Evolutionary conservation across 1,284 basidiomycete genomes (phyloP).

Genomic region (Apiotrichum laibachii): DNA sequence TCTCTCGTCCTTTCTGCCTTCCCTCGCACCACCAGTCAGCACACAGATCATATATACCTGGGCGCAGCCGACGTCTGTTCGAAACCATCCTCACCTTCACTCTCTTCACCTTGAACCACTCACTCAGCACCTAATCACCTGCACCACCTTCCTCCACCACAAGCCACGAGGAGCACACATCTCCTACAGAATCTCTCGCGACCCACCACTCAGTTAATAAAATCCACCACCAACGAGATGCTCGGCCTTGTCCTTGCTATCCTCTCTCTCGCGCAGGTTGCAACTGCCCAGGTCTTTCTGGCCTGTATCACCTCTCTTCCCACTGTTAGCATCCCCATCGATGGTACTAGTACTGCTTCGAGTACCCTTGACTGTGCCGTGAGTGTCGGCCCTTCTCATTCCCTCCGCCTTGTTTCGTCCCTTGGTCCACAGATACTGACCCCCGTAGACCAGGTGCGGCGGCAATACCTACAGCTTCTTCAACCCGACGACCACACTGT

Average conservation of each 20-base stretch:
- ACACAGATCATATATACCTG: too few relatives aligned
- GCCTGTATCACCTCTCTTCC: neutral
- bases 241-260: neutral
- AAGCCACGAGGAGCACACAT: too few relatives aligned
- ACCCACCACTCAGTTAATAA: too few relatives aligned
- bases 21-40: too few relatives aligned
- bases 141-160: too few relatives aligned
- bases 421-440: neutral
- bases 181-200: too few relatives aligned
- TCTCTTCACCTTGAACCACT: too few relatives aligned
- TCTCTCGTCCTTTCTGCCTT: too few relatives aligned
- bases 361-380: neutral
- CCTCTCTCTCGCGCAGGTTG: neutral
- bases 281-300: neutral
- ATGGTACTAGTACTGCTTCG: neutral
- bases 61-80: too few relatives aligned
- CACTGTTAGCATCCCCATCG: neutral
- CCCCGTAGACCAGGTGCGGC: neutral
- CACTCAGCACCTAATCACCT: too few relatives aligned
- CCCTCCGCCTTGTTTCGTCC: neutral
- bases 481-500: neutral
- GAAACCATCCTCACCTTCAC: too few relatives aligned
- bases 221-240: neutral
- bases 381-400: neutral
- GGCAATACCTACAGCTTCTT: neutral